These are phyloP conservation scores for Cyberlindnera samutprakarnensis DNA, from an alignment of 805 yeast genomes.

Conservation along the genomic window DNA sequence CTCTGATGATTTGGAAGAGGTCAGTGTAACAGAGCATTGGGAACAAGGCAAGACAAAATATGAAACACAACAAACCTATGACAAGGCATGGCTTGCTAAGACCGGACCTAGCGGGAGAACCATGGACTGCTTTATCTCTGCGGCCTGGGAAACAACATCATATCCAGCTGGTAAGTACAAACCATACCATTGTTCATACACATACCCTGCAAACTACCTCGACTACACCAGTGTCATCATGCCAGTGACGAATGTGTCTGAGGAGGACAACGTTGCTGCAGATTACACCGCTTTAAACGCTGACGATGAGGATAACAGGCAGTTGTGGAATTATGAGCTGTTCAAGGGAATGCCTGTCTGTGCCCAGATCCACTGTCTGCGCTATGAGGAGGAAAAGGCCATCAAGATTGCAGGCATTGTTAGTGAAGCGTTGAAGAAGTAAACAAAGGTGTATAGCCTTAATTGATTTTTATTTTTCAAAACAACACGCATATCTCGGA, in stretches of 20 bases:
- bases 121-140: slow-evolving; percentile 60
- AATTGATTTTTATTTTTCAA: no score
- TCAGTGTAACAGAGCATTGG: slow-evolving; percentile 35
- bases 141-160: slow-evolving; percentile 54
- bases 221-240: slow-evolving; percentile 60
- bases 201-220: slow-evolving; percentile 60
- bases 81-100: slow-evolving; percentile 29
- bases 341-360: slow-evolving; percentile 50
- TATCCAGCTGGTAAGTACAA: slow-evolving; percentile 46
- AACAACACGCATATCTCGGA: no score
- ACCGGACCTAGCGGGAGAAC: slow-evolving; percentile 44
- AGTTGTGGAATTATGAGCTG: slow-evolving; percentile 29
- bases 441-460: no score
- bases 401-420: slow-evolving; percentile 34
- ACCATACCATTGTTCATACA: slow-evolving; percentile 65
- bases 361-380: slow-evolving; percentile 40
- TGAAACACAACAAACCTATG: slow-evolving; percentile 27
- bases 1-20: slow-evolving; percentile 53
- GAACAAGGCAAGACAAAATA: slow-evolving; percentile 28
- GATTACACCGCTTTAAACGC: slow-evolving; percentile 10
- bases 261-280: slow-evolving; percentile 37
- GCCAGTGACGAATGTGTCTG: slow-evolving; percentile 43
- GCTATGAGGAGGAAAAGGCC: slow-evolving; percentile 42
- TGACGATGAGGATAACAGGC: slow-evolving; percentile 24
- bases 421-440: slow-evolving; percentile 1